These are phyloP conservation scores for Termitomyces sp. DNA, from an alignment of 768 basidiomycete species.

Conservation along the genomic window DNA sequence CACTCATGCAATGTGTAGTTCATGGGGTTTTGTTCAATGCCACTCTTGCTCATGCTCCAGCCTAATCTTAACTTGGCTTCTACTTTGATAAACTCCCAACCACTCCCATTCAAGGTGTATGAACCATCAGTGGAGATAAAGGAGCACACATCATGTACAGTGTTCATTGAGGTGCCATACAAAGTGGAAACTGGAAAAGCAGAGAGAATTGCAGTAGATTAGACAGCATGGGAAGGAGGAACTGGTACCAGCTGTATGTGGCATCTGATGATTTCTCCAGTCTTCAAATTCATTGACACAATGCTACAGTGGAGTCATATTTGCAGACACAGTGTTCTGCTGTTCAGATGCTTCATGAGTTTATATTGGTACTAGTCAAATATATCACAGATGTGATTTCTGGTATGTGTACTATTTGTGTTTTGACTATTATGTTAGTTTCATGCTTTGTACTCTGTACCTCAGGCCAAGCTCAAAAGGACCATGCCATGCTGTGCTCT, in stretches of 20 bases:
- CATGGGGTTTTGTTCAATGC: slow-evolving; percentile 79
- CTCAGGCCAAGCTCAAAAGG: slow-evolving; percentile 67
- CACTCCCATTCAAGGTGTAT: slow-evolving; percentile 90
- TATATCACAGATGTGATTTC: slow-evolving; percentile 78
- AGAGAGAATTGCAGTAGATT: slow-evolving; percentile 97
- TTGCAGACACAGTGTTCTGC: slow-evolving; percentile 91
- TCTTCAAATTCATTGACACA: background rate
- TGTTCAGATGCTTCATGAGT: slow-evolving; percentile 93
- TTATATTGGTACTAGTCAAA: slow-evolving; percentile 78
- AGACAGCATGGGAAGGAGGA: slow-evolving; percentile 83
- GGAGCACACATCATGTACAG: slow-evolving; percentile 70
- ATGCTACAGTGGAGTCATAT: slow-evolving; percentile 76
- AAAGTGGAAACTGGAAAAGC: slow-evolving; percentile 97
- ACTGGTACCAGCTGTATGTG: slow-evolving; percentile 76
- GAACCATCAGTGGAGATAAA: slow-evolving; percentile 87
- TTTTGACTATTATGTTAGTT: slow-evolving; percentile 12
- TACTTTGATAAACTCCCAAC: slow-evolving; percentile 50
- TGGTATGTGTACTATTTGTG: slow-evolving; percentile 37
- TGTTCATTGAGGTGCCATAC: slow-evolving; percentile 83
- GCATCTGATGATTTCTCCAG: background rate
- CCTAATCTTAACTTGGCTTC: slow-evolving; percentile 15
- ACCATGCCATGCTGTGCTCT: slow-evolving; percentile 80
- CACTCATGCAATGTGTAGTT: slow-evolving; percentile 48
- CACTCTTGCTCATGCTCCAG: slow-evolving; percentile 73
- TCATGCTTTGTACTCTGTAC: background rate